phyloP scores from a whole-genome alignment of 2,329 filamentous ascomycete species.

The Coniochaeta ligniaria region DNA sequence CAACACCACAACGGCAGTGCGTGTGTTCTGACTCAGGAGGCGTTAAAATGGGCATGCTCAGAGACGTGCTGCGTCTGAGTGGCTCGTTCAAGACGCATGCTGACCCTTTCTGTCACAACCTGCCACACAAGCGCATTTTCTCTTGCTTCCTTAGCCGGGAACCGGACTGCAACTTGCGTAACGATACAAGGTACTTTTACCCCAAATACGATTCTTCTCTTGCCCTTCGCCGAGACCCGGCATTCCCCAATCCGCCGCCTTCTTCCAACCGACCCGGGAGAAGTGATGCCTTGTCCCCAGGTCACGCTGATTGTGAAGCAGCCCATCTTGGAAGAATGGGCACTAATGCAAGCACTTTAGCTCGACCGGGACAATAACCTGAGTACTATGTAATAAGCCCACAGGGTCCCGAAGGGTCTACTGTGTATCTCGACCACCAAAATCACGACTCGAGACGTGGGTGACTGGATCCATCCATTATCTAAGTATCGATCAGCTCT shows the following conservation, averaged over 20 bases:
- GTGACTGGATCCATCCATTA: not conserved
- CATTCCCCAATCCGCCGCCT: not conserved
- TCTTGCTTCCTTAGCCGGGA: not conserved
- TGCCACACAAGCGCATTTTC: not conserved
- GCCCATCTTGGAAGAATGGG: not conserved
- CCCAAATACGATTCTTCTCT: not conserved
- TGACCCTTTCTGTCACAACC: not conserved
- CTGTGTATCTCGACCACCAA: not conserved
- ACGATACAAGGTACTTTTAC: not conserved
- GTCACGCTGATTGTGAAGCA: not conserved
- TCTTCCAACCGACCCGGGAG: constrained; percentile 1
- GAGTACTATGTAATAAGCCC: not conserved
- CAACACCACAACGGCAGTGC: not conserved
- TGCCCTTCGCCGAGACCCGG: not conserved
- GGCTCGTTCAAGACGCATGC: not conserved
- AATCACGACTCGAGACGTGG: not conserved
- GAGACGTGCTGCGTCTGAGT: not conserved
- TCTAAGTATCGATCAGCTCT: not conserved
- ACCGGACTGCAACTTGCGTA: not conserved
- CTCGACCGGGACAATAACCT: not conserved
- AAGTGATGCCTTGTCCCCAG: not conserved
- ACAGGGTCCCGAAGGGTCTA: not conserved
- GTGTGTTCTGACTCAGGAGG: not conserved
- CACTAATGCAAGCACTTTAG: not conserved
- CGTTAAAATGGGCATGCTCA: not conserved